phyloP scores from a whole-genome alignment of 108 stramenopile genomes.

The Skeletonema costatum region DNA sequence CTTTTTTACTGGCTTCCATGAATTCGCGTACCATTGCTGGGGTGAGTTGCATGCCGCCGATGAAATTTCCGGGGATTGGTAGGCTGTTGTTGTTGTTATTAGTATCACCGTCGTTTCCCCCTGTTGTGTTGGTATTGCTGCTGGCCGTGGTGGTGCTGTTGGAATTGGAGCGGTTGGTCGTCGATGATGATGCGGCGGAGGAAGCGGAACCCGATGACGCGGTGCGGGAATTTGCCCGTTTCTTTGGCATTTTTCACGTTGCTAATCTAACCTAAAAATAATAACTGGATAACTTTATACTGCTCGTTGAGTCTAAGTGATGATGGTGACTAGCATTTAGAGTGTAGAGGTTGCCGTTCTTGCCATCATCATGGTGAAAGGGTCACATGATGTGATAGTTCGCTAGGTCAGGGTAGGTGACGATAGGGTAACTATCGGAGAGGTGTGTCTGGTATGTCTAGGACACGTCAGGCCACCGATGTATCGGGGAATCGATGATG shows the following conservation, averaged over 20 bases:
- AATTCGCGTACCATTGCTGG: not conserved
- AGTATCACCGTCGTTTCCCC: not conserved
- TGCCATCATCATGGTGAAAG: too few relatives aligned
- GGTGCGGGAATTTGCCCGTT: not conserved
- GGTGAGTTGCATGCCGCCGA: not conserved
- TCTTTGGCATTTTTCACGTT: not conserved
- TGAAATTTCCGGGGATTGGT: not conserved
- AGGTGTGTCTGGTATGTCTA: too few relatives aligned
- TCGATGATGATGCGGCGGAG: not conserved
- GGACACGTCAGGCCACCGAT: too few relatives aligned
- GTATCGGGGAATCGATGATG: too few relatives aligned
- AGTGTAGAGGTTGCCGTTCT: not conserved
- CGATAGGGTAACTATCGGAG: too few relatives aligned
- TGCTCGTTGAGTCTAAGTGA: not conserved
- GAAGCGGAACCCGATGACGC: not conserved
- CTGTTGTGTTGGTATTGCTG: not conserved
- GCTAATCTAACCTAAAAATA: not conserved
- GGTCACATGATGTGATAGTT: too few relatives aligned
- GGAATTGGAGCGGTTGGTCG: not conserved
- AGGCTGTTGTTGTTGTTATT: not conserved
- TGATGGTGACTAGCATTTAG: not conserved
- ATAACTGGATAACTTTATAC: not conserved
- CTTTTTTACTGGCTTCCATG: not conserved
- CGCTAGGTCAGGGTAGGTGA: too few relatives aligned
- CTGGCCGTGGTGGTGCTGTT: too few relatives aligned